Conservation (phyloP, 2,329 filamentous ascomycete species). For the Trichoderma sp. region DNA sequence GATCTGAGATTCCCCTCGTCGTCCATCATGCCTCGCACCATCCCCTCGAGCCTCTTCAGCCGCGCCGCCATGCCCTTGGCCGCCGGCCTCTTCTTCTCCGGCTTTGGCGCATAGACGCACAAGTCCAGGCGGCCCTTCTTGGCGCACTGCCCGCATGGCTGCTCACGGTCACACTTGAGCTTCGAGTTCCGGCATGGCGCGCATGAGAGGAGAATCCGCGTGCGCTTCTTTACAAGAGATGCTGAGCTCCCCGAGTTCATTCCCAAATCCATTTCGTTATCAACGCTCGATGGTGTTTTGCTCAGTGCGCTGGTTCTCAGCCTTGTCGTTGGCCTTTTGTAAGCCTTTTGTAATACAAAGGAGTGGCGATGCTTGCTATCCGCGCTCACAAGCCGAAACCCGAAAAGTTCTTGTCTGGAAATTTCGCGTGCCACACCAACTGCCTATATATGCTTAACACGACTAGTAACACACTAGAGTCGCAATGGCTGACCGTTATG, state of each 20-base stretch:
- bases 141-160: slow-evolving; percentile 52
- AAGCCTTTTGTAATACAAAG: not conserved
- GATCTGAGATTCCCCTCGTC: slow-evolving; percentile 28
- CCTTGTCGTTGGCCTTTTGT: not conserved
- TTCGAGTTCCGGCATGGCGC: slow-evolving; percentile 52
- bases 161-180: slow-evolving; percentile 54
- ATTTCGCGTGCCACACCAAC: not conserved
- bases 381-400: not conserved
- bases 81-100: slow-evolving; percentile 39
- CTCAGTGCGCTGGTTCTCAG: not conserved
- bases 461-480: not conserved
- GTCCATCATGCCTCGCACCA: slow-evolving; percentile 57
- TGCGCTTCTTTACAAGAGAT: slow-evolving; percentile 38
- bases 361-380: not conserved
- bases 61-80: slow-evolving; percentile 52
- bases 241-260: not conserved
- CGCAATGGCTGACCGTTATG: not conserved
- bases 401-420: not conserved
- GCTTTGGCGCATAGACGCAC: slow-evolving; percentile 50
- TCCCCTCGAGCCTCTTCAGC: slow-evolving; percentile 53
- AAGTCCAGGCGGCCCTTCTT: slow-evolving; percentile 46
- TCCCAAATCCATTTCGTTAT: slow-evolving; percentile 4
- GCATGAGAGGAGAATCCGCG: slow-evolving; percentile 51
- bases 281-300: not conserved
- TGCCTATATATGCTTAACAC: slow-evolving; percentile 1